Evolutionary conservation across 768 basidiomycete species (phyloP).

Genomic region (Mycena albidolilacea): DNA sequence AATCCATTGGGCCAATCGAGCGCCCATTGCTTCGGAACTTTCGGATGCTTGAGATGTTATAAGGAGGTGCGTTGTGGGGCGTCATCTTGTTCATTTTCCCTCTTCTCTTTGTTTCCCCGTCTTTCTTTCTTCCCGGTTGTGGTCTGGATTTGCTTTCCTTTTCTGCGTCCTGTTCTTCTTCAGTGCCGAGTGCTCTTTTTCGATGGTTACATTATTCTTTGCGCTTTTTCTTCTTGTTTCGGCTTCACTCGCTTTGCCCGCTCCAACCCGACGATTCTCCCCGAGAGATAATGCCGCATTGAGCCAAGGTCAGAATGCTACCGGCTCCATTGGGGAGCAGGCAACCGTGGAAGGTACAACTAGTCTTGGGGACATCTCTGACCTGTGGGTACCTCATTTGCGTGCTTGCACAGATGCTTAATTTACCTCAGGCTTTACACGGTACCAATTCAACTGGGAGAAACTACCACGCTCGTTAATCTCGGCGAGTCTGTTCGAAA

Average conservation of each 20-base stretch:
- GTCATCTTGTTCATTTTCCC: too few relatives aligned
- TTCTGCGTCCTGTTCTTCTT: constrained; percentile 14
- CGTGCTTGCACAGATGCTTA: background rate
- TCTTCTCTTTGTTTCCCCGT: constrained; percentile 5
- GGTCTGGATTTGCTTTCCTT: constrained; percentile 39
- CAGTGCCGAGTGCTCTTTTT: constrained; percentile 48
- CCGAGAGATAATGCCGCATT: constrained; percentile 34
- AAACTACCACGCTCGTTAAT: constrained; percentile 59
- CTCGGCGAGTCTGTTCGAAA: constrained; percentile 54
- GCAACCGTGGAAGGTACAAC: constrained; percentile 50
- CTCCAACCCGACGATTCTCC: constrained; percentile 44
- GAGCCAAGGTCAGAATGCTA: too few relatives aligned
- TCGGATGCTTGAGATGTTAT: too few relatives aligned
- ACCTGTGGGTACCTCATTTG: constrained; percentile 29
- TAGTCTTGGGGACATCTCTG: constrained; percentile 52
- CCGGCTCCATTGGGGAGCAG: constrained; percentile 35
- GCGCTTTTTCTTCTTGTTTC: constrained; percentile 39
- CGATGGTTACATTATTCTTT: constrained; percentile 37
- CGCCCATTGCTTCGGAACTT: too few relatives aligned
- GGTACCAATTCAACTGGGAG: constrained; percentile 62
- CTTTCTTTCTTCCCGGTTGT: constrained; percentile 25
- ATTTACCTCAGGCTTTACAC: constrained; percentile 51
- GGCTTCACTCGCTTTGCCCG: constrained; percentile 38
- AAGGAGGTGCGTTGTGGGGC: too few relatives aligned
- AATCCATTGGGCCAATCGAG: too few relatives aligned